Evolutionary conservation across 306 rosid genomes (phyloP).

Genomic region (Cucurbita pepo): DNA sequence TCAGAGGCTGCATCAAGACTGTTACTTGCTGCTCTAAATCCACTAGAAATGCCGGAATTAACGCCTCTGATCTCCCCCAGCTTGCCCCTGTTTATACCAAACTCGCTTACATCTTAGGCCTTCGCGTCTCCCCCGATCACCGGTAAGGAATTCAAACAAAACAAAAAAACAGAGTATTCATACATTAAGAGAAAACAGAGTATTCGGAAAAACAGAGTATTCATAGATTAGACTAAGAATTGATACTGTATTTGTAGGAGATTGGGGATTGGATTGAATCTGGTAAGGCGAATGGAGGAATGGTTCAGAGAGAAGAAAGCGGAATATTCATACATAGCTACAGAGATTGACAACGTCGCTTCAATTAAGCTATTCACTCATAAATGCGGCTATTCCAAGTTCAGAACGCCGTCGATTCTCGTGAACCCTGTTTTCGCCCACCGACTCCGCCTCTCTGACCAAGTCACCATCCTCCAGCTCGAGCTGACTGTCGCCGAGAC

Average conservation of each 20-base stretch:
- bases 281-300: slow-evolving; percentile 37
- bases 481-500: slow-evolving; percentile 25
- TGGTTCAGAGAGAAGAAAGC: slow-evolving; percentile 59
- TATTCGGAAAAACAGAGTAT: too few species aligned
- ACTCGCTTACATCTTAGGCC: slow-evolving; percentile 60
- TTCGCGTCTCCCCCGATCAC: slow-evolving; percentile 50
- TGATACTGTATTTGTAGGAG: slow-evolving; percentile 24
- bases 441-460: slow-evolving; percentile 7
- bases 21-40: slow-evolving; percentile 41
- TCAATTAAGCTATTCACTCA: slow-evolving; percentile 56
- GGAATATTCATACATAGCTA: slow-evolving; percentile 69
- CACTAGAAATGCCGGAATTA: slow-evolving; percentile 12
- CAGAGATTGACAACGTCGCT: slow-evolving; percentile 51
- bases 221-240: too few species aligned
- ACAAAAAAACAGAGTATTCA: too few species aligned
- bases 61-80: slow-evolving; percentile 2
- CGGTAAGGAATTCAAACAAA: slow-evolving; percentile 15
- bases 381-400: slow-evolving; percentile 53
- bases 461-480: slow-evolving; percentile 30
- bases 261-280: slow-evolving; percentile 47
- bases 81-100: slow-evolving; percentile 35
- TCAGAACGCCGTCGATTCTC: slow-evolving; percentile 59
- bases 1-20: slow-evolving; percentile 75
- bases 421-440: slow-evolving; percentile 73
- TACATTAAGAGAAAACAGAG: too few species aligned